These are phyloP conservation scores for Pezicula carpinea DNA, from an alignment of 2,329 filamentous ascomycete species.

Conservation along the genomic window DNA sequence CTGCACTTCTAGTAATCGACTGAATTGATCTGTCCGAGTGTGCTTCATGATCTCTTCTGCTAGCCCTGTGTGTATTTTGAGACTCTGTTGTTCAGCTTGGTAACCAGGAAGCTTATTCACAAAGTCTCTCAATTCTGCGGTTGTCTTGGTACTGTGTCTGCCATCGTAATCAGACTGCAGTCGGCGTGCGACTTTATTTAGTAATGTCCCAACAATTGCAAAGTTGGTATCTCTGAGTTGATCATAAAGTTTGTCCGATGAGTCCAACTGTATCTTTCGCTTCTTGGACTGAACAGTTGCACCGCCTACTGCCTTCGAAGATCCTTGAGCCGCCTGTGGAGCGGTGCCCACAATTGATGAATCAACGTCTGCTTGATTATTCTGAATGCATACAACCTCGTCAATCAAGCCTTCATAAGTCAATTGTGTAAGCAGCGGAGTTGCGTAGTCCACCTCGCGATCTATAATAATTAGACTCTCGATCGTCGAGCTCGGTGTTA, in stretches of 20 bases:
- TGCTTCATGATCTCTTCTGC: constrained; percentile 95
- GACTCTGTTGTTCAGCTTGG: constrained; percentile 86
- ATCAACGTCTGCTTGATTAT: constrained; percentile 91
- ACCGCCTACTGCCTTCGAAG: constrained; percentile 51
- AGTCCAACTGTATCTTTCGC: constrained; percentile 83
- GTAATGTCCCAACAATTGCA: constrained; percentile 80
- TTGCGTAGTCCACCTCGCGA: constrained; percentile 90
- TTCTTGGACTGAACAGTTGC: constrained; percentile 63
- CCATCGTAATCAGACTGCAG: constrained; percentile 84
- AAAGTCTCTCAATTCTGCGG: constrained; percentile 88
- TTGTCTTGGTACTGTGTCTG: constrained; percentile 80
- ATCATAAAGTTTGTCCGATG: constrained; percentile 81
- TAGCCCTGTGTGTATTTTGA: constrained; percentile 87
- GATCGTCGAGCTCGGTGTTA: constrained; percentile 80
- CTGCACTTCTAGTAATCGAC: constrained; percentile 83
- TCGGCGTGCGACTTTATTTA: constrained; percentile 87
- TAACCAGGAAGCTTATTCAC: constrained; percentile 90
- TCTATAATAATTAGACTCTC: constrained; percentile 95
- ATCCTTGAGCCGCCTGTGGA: constrained; percentile 49
- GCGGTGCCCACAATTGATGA: constrained; percentile 80
- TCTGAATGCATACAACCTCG: constrained; percentile 84
- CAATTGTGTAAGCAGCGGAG: constrained; percentile 85
- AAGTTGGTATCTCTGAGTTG: constrained; percentile 92
- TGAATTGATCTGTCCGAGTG: constrained; percentile 85
- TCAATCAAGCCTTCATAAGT: constrained; percentile 97